Conservation (phyloP, 805 yeast genomes). For the Aciculoconidium aculeatum region DNA sequence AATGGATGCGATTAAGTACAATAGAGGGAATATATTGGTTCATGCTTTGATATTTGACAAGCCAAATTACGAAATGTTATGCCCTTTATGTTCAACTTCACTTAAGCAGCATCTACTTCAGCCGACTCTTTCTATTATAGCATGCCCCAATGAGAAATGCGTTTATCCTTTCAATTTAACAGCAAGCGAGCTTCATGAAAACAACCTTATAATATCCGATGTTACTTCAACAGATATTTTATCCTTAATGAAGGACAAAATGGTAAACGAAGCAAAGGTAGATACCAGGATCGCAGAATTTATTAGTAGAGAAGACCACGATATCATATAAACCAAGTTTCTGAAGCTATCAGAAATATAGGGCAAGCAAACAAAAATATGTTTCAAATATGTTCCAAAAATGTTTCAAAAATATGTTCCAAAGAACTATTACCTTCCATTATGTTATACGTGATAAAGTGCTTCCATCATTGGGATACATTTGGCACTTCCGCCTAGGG, state of each 20-base stretch:
- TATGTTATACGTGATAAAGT: too few relatives aligned
- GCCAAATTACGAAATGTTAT: conserved; percentile 12
- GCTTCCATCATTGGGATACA: too few relatives aligned
- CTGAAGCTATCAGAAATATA: too few relatives aligned
- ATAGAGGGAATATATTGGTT: background rate
- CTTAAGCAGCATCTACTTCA: conserved; percentile 22
- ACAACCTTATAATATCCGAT: conserved; percentile 15
- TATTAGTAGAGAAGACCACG: conserved; percentile 16
- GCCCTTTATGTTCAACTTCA: conserved; percentile 25
- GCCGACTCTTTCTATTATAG: conserved; percentile 18
- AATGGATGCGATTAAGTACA: background rate
- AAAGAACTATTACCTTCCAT: too few relatives aligned
- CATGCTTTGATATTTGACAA: background rate
- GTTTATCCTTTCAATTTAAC: conserved; percentile 29
- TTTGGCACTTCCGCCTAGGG: too few relatives aligned
- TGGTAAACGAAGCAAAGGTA: conserved; percentile 18
- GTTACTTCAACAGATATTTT: conserved; percentile 21
- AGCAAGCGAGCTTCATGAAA: conserved; percentile 21
- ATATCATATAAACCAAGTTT: conserved; percentile 6
- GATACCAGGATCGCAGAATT: conserved; percentile 22
- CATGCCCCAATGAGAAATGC: conserved; percentile 25
- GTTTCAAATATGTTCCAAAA: too few relatives aligned
- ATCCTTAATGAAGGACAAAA: conserved; percentile 19
- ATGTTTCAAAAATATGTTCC: too few relatives aligned
- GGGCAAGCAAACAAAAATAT: too few relatives aligned